Percentiles rank a stretch among this genome's conserved stretches.
phyloP scores from a whole-genome alignment of 2,329 filamentous ascomycete species.

The Alternaria sp. region DNA sequence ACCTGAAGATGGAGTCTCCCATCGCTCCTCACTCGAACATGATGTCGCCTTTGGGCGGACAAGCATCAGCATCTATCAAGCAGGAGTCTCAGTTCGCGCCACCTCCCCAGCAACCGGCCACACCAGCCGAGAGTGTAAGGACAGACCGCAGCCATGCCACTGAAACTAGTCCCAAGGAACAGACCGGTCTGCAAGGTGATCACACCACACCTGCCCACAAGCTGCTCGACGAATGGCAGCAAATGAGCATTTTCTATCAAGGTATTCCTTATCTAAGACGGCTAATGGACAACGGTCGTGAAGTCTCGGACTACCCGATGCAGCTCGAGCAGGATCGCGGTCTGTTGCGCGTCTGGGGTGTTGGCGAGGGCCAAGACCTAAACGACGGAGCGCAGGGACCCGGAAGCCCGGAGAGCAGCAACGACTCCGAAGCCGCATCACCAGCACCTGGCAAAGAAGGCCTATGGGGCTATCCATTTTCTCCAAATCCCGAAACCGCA shows the following conservation, averaged over 20 bases:
- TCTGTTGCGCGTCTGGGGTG: constrained; percentile 75
- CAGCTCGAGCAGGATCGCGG: constrained; percentile 76
- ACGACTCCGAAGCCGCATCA: constrained; percentile 48
- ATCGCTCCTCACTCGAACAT: constrained; percentile 32
- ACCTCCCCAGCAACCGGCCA: constrained; percentile 37
- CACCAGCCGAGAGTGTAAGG: constrained; percentile 42
- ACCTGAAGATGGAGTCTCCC: constrained; percentile 44
- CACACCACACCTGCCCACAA: constrained; percentile 91
- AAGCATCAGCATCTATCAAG: constrained; percentile 40
- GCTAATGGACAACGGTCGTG: constrained; percentile 73
- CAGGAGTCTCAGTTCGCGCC: constrained; percentile 31
- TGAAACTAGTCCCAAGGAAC: constrained; percentile 28
- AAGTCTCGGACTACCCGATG: constrained; percentile 69
- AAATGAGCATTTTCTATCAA: constrained; percentile 62
- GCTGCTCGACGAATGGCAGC: constrained; percentile 71
- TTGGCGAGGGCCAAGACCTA: constrained; percentile 74
- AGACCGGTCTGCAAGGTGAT: constrained; percentile 71
- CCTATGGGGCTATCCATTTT: constrained; percentile 56
- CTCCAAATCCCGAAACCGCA: constrained; percentile 47
- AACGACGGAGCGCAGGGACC: constrained; percentile 55
- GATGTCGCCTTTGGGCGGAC: constrained; percentile 33
- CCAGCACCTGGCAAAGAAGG: constrained; percentile 54
- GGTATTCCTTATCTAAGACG: constrained; percentile 56
- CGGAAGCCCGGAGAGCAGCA: constrained; percentile 43
- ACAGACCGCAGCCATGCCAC: constrained; percentile 31